Evolutionary conservation across 768 basidiomycete species (phyloP), one percentile per base, ranked within the genome.

Genomic region (Pleurotus pulmonarius): DNA sequence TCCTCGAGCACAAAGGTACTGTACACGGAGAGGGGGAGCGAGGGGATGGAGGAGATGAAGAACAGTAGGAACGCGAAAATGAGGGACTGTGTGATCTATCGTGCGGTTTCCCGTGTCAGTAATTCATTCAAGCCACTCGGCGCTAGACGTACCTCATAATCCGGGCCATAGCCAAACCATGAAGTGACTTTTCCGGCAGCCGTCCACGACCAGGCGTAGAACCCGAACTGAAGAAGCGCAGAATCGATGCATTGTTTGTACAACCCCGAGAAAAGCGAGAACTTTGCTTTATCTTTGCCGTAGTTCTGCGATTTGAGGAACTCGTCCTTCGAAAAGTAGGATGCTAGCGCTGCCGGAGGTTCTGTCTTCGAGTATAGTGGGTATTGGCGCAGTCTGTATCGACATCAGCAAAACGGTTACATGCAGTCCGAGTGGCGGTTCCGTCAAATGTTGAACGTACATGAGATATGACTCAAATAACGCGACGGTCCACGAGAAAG

Each of bases 1-100:
- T 96, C 89, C 72, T 98, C 97, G 39, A 98, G 78, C 4, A 94
- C 89, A 66, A 99, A 99, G 3, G 93, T 97, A 58, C 85, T 81
- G 74, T 97, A 98, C 20, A 87, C 75, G 29, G 82, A 84, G 41
- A 93, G 74, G 16, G 96, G 94, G 9, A 94, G 74, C 6, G 81
- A 75, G 2, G 92, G 85, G 25, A 91, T 67, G 0, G 85, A 80
- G 2, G 88, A 87, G 40, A 85, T 54, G 56, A 89, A 68, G 63
- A 82, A 85, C 43, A 96, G 72, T 41, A 89, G 65, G 53, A 81
- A 82, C 3, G 85, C 79, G 67, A 93, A 96, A 5, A 81, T 77
- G 55, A 96, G 83, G 1, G 93, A 94, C 69, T 94, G 94, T 1
- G 78, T 68, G 57, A 95, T 96, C 94, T 94, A 46, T 34, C 29